Base-by-base conservation (phyloP, 306 rosid species). In the Coriaria nepalensis region DNA sequence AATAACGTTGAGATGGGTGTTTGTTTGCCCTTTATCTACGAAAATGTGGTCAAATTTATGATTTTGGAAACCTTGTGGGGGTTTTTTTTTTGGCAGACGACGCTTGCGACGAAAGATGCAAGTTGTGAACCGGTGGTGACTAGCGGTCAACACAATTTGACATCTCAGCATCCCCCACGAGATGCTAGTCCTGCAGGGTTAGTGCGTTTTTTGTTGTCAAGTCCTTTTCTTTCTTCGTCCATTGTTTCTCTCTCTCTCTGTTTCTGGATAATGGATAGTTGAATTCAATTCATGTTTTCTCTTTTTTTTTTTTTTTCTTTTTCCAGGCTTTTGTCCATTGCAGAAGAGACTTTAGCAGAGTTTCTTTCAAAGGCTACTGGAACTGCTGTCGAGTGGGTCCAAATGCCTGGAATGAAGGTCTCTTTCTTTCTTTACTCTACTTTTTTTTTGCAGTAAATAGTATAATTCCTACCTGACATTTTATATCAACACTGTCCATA, bases 121-220 rank as follows among this genome's bases (percentile, higher is more conserved):
- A 87, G 87, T 65, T 80, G 96, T 74, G 96, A 88, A 52, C 81
- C 96, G 48, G 96, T 73, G 37, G 94, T 88, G 75, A 78, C 93
- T 42, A 78, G 88, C 61, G 96, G 96, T 81, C 95, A 78, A 61
- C 95, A 73, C 68, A 76, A 73, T 77, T 72, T 88, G 93, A 72
- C 93, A 60, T 70, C 79, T 64, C 94, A 83, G 79, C 93, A 78
- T 74, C 96, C 93, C 61, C 96, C 96, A 41, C 73, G 93, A 76
- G 96, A 88, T 88, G 96, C 96, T 53, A 88, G 96, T 75, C 98
- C 98, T 85, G 98, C 98, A 79, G 98, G 98, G 98, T 92, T 57
- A 82, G 96, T 79, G 81, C 65, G 71, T 64, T 53, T 62, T 32
- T 73, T 7, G 84, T 52, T 79, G 75, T 71, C 77, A 64, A 57